Conservation (phyloP, 1,139 yeast genomes). For the Yamadazyma conglobata region DNA sequence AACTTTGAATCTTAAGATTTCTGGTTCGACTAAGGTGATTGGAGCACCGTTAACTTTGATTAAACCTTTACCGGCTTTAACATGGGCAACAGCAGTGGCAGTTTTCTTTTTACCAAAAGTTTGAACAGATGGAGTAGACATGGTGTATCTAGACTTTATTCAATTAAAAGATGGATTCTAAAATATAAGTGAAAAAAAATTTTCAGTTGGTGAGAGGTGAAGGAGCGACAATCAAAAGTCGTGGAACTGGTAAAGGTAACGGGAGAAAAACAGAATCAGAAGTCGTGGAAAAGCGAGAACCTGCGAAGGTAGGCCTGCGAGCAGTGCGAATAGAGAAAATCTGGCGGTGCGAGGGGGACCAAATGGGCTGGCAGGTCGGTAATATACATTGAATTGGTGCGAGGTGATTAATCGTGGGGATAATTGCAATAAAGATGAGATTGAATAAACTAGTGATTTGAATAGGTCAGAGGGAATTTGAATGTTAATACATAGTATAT, state of each 20-base stretch:
- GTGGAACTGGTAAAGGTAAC: too few species aligned
- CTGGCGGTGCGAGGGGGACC: not conserved
- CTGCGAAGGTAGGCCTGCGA: not conserved
- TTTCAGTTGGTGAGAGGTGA: slow-evolving; percentile 4
- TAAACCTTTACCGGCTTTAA: slow-evolving; percentile 98
- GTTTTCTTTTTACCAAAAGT: slow-evolving; percentile 99
- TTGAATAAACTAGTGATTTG: too few species aligned
- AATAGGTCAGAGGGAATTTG: too few species aligned
- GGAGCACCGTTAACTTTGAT: slow-evolving; percentile 99
- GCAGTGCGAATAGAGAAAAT: not conserved
- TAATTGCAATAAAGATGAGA: too few species aligned
- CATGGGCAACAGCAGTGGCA: slow-evolving; percentile 99
- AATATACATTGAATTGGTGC: too few species aligned
- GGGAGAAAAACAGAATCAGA: too few species aligned
- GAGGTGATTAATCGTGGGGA: too few species aligned
- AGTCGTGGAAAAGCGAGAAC: slow-evolving; percentile 1
- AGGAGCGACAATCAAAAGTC: too few species aligned
- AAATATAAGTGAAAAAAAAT: slow-evolving; percentile 3
- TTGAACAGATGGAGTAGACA: slow-evolving; percentile 71
- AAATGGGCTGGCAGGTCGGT: too few species aligned
- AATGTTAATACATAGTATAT: too few species aligned
- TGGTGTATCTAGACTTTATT: slow-evolving; percentile 11
- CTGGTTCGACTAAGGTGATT: slow-evolving; percentile 98
- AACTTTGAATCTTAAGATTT: slow-evolving; percentile 98
- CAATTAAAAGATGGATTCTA: too few species aligned